Evolutionary conservation across 2,329 filamentous ascomycete genomes (phyloP).

Genomic region (Calonectria hawksworthii): DNA sequence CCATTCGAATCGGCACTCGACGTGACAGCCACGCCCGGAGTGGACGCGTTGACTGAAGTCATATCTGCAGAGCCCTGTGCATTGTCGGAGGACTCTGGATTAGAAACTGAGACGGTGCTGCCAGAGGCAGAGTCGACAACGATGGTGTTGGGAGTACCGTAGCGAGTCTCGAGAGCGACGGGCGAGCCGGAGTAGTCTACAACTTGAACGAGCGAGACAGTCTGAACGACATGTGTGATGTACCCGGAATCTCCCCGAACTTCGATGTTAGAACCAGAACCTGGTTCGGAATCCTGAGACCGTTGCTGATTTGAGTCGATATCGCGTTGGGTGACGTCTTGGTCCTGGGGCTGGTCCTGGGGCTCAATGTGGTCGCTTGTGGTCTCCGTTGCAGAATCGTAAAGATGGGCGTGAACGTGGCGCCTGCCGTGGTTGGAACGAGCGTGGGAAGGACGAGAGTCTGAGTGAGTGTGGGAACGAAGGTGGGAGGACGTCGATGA

Average conservation of each 20-base stretch:
- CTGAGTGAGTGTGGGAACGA: conserved; percentile 46
- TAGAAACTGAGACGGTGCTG: conserved; percentile 53
- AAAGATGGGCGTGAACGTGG: conserved; percentile 37
- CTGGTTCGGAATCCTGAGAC: conserved; percentile 41
- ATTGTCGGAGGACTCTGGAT: conserved; percentile 43
- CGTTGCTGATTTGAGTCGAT: conserved; percentile 42
- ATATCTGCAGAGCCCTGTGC: conserved; percentile 38
- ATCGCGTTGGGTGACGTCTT: conserved; percentile 42
- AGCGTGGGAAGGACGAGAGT: conserved; percentile 28
- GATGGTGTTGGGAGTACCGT: conserved; percentile 55
- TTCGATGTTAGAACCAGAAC: conserved; percentile 34
- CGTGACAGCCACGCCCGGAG: conserved; percentile 32
- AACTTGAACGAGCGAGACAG: conserved; percentile 67
- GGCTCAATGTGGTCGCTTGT: conserved; percentile 31
- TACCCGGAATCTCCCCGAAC: conserved; percentile 42
- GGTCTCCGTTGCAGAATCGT: conserved; percentile 21
- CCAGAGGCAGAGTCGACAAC: conserved; percentile 53
- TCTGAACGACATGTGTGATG: conserved; percentile 65
- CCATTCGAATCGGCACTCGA: conserved; percentile 33
- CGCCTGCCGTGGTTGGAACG: conserved; percentile 35
- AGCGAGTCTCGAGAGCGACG: conserved; percentile 60
- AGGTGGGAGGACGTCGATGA: conserved; percentile 40
- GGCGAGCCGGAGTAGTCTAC: conserved; percentile 64
- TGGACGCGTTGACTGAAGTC: conserved; percentile 37
- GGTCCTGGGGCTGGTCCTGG: conserved; percentile 26